Base-by-base conservation (phyloP, 108 stramenopile genomes). In the Fistulifera solaris region DNA sequence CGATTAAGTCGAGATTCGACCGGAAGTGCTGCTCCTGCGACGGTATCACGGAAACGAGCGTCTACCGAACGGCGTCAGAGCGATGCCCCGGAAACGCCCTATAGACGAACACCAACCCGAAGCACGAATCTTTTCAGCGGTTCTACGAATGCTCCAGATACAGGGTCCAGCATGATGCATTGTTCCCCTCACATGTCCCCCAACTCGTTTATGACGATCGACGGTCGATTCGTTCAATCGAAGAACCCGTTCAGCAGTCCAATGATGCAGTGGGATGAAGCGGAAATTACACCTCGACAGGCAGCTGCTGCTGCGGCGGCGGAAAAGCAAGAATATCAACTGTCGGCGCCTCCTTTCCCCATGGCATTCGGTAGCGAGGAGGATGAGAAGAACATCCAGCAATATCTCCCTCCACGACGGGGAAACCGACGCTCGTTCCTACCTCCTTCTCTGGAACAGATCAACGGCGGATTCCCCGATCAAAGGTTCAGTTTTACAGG, bases 241-340 rank as follows among this genome's bases (percentile, higher is more conserved):
- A 73, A 73, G 61, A 78, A 78, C 48, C 77, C 77, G 11, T 78
- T 78, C 49, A 71, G 70, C 12, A 65, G 68, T 35, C 72, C 72
- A 46, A 65, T 66, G 40, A 65, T 57, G 28, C 63, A 56, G 23
- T 60, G 56, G 14, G 56, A 58, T n/a, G 28, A 18, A 7, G 45
- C 46, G 6, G 44, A 45, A 21, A 21, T 19, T 4, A 45, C 44
- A 17, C 19, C 21, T 45, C 3, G 44, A 21, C 19, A 17, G 16
- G 21, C 40, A 13, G 11, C 44, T 17, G 44, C 44, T 8, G 52
- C 52, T 27, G n/a, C 42, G 24, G 31, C 31, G 3, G 31, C 31
- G 31, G 31, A 35, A 8, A 35, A 35, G 31, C 3, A 3, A 6
- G 31, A 35, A 35, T 35, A 35, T 35, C 6, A 35, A 35, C 8